Conservation (phyloP, 2,329 filamentous ascomycete genomes). For the Fusarium siculi region DNA sequence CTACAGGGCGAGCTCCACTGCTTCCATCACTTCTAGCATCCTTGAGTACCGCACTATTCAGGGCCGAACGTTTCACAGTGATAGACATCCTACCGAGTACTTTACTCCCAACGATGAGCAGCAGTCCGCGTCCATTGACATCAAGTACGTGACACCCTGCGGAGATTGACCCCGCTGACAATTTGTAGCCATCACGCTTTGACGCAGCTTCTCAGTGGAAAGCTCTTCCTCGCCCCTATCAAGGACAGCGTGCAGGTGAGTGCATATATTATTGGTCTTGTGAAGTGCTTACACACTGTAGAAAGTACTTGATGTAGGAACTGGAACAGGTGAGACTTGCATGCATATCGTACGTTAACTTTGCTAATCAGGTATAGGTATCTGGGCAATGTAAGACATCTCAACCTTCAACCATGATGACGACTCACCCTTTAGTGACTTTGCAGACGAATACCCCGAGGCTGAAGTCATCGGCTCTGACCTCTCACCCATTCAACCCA, state of each 20-base stretch:
- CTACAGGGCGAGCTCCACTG: slow-evolving; percentile 37
- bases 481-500: slow-evolving; percentile 37
- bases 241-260: slow-evolving; percentile 29
- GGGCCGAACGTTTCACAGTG: slow-evolving; percentile 40
- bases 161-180: not conserved
- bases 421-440: slow-evolving; percentile 17
- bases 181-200: slow-evolving; percentile 35
- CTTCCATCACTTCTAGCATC: slow-evolving; percentile 38
- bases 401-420: accelerated
- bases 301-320: slow-evolving; percentile 40
- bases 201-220: slow-evolving; percentile 26
- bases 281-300: not conserved
- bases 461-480: slow-evolving; percentile 37
- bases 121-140: slow-evolving; percentile 40
- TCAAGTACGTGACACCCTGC: slow-evolving; percentile 14
- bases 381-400: slow-evolving; percentile 39
- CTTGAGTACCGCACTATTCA: slow-evolving; percentile 39
- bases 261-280: not conserved
- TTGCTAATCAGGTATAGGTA: slow-evolving; percentile 12
- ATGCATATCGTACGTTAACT: not conserved
- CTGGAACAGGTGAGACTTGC: slow-evolving; percentile 27
- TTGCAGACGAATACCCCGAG: slow-evolving; percentile 35
- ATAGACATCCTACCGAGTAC: slow-evolving; percentile 37
- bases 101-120: slow-evolving; percentile 42
- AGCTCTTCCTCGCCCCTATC: slow-evolving; percentile 36